Conservation (phyloP, 352 stramenopile genomes). For the Aphanomyces astaci region DNA sequence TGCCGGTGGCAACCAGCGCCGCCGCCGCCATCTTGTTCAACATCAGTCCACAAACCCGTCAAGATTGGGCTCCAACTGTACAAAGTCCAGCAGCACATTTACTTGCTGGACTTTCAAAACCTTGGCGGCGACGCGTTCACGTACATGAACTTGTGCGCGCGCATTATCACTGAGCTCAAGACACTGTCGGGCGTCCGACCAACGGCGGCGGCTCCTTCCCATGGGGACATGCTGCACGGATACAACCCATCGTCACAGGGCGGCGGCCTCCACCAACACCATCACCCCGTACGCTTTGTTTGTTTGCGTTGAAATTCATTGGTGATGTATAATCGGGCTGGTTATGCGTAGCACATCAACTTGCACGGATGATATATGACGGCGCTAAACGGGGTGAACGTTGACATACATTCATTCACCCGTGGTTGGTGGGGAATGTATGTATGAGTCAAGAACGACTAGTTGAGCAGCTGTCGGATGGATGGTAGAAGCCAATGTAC, state of each 20-base stretch:
- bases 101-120: slow-evolving; percentile 97
- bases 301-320: too few relatives aligned
- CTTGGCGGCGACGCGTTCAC: slow-evolving; percentile 96
- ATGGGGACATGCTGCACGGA: neutral
- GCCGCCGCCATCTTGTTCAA: slow-evolving; percentile 21
- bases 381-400: too few relatives aligned
- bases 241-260: neutral
- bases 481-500: too few relatives aligned
- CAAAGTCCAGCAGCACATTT: slow-evolving; percentile 98
- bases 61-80: slow-evolving; percentile 96
- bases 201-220: neutral
- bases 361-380: slow-evolving; percentile 1
- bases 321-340: too few relatives aligned
- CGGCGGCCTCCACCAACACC: slow-evolving; percentile 1
- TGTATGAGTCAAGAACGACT: too few relatives aligned
- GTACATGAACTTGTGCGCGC: slow-evolving; percentile 99
- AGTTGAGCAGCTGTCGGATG: too few relatives aligned
- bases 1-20: slow-evolving; percentile 89
- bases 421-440: too few relatives aligned
- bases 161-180: slow-evolving; percentile 99
- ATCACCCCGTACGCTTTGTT: slow-evolving; percentile 13
- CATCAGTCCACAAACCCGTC: slow-evolving; percentile 55
- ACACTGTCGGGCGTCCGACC: slow-evolving; percentile 81
- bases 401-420: too few relatives aligned
- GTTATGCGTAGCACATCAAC: slow-evolving; percentile 20